Evolutionary conservation across 495 filamentous ascomycete genomes (phyloP).

Genomic region (Lindgomyces ingoldianus): DNA sequence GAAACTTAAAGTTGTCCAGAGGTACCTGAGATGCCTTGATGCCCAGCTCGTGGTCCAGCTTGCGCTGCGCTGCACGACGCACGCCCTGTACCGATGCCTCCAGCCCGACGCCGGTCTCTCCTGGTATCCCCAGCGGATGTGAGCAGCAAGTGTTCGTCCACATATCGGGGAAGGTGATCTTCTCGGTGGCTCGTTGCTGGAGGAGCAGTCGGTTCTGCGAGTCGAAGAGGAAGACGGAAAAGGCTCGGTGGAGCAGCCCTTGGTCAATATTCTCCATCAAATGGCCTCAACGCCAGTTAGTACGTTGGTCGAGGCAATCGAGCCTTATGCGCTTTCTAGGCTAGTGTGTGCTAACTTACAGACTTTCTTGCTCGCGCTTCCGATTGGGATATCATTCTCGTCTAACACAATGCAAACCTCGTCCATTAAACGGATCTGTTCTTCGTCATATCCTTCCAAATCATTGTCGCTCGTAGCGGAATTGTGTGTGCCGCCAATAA

Average conservation of each 20-base stretch:
- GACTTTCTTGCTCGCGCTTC: conserved; percentile 96
- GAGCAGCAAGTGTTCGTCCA: conserved; percentile 99
- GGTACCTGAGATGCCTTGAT: conserved; percentile 91
- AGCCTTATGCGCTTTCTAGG: neutral
- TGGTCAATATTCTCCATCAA: conserved; percentile 97
- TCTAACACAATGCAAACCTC: conserved; percentile 98
- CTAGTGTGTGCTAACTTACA: conserved; percentile 61
- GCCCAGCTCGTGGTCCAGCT: conserved; percentile 91
- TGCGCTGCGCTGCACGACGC: conserved; percentile 86
- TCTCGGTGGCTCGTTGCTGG: conserved; percentile 92
- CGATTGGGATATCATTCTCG: conserved; percentile 88
- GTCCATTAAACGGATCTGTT: conserved; percentile 97
- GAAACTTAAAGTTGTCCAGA: conserved; percentile 84
- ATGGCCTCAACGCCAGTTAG: conserved; percentile 65
- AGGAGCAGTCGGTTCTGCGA: conserved; percentile 82
- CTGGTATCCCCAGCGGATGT: conserved; percentile 87
- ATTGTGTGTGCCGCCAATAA: conserved; percentile 49
- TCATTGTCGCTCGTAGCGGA: conserved; percentile 50
- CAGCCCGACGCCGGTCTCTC: conserved; percentile 84
- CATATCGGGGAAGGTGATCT: conserved; percentile 99
- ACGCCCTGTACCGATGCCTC: conserved; percentile 79
- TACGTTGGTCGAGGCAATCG: conserved; percentile 1
- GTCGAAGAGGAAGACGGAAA: conserved; percentile 97
- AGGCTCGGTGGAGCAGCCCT: conserved; percentile 93
- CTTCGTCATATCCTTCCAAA: conserved; percentile 87